Conservation (phyloP, 768 basidiomycete species). For the Lactarius tabidus region DNA sequence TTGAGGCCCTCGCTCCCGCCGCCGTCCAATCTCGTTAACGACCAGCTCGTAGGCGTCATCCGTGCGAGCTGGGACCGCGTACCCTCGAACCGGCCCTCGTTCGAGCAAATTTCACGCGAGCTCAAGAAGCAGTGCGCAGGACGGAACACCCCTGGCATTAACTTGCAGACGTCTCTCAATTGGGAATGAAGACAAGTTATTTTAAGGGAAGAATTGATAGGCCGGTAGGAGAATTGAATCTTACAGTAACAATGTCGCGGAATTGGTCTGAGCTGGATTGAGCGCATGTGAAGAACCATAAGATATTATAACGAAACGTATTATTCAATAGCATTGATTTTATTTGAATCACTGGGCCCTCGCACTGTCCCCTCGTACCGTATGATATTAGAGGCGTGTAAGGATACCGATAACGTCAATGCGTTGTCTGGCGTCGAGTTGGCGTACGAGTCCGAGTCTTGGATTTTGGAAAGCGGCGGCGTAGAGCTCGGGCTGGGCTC, state of each 20-base stretch:
- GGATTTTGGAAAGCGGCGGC: background rate
- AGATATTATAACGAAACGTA: no score
- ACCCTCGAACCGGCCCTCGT: slow-evolving; percentile 49
- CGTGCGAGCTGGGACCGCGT: slow-evolving; percentile 53
- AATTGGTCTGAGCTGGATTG: no score
- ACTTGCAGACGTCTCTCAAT: slow-evolving; percentile 1
- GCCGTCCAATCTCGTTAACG: slow-evolving; percentile 32
- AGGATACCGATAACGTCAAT: no score
- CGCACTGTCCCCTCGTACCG: no score
- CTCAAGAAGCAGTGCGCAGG: slow-evolving; percentile 44
- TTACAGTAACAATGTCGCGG: no score
- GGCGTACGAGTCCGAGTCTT: background rate
- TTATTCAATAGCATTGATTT: no score
- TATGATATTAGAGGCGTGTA: no score
- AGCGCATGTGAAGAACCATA: no score
- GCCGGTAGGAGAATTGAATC: no score
- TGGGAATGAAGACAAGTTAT: no score
- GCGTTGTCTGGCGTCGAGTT: background rate
- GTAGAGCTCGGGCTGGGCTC: background rate
- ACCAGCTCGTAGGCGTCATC: slow-evolving; percentile 43
- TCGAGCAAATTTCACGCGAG: slow-evolving; percentile 44
- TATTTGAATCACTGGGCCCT: no score
- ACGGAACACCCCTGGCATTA: slow-evolving; percentile 29
- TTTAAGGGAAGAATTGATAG: no score
- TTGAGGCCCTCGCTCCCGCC: slow-evolving; percentile 42